phyloP scores from a whole-genome alignment of 306 rosid genomes.

The Coriaria nepalensis region DNA sequence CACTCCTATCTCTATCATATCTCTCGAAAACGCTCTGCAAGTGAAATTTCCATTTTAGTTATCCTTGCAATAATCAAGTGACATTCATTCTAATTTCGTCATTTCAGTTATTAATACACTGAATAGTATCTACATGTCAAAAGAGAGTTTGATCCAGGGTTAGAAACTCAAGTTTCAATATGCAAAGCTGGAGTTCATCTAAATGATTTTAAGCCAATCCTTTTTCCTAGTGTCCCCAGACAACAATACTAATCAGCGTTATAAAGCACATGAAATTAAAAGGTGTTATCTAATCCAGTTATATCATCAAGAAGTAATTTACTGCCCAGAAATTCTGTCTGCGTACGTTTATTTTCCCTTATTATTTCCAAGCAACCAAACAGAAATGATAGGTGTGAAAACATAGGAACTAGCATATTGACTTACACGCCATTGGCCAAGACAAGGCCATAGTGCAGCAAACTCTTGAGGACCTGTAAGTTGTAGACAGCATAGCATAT shows the following conservation, averaged over 20 bases:
- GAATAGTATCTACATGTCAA: not conserved
- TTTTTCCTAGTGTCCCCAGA: too few relatives aligned
- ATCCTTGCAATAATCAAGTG: not conserved
- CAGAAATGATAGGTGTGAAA: not conserved
- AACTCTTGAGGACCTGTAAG: slow-evolving; percentile 61
- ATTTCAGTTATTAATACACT: not conserved
- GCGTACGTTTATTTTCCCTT: too few relatives aligned
- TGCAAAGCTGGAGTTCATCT: too few relatives aligned
- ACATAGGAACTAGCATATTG: not conserved
- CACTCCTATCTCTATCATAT: slow-evolving; percentile 78
- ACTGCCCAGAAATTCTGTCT: too few relatives aligned
- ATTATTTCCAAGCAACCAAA: not conserved
- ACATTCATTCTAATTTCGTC: not conserved
- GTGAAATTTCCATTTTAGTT: not conserved
- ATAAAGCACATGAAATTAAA: too few relatives aligned
- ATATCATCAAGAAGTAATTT: too few relatives aligned
- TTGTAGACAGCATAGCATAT: slow-evolving; percentile 7
- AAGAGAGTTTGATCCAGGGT: too few relatives aligned
- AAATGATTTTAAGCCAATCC: too few relatives aligned
- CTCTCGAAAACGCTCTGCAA: slow-evolving; percentile 66
- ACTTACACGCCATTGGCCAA: slow-evolving; percentile 82
- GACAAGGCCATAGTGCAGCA: slow-evolving; percentile 68
- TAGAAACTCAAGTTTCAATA: too few relatives aligned
- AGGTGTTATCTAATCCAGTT: too few relatives aligned
- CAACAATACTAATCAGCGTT: too few relatives aligned